Percentiles rank a stretch among this genome's conserved stretches.
Evolutionary conservation across 2,329 filamentous ascomycete genomes (phyloP).

Genomic region (Daldinia eschscholtzii): DNA sequence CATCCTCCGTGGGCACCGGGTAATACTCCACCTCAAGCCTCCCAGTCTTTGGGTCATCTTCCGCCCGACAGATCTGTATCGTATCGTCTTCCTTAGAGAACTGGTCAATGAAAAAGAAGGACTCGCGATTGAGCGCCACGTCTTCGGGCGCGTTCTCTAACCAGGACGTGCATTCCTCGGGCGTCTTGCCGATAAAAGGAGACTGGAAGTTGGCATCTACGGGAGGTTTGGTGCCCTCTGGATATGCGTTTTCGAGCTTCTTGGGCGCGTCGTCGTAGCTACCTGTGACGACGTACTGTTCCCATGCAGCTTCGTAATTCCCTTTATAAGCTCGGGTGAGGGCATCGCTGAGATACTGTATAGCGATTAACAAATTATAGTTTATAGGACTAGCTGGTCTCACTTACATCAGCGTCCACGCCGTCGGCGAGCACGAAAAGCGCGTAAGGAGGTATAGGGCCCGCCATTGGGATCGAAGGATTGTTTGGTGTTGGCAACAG

Average conservation of each 20-base stretch:
- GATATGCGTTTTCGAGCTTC: constrained; percentile 9
- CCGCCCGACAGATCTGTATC: neutral
- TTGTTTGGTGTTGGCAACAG: neutral
- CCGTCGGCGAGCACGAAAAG: neutral
- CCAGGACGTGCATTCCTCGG: neutral
- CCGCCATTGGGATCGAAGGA: neutral
- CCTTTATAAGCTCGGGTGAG: constrained; percentile 8
- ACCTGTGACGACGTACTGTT: neutral
- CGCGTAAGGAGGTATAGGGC: neutral
- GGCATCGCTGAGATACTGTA: constrained; percentile 1
- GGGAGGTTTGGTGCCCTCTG: constrained; percentile 3
- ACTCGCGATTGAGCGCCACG: neutral
- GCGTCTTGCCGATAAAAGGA: neutral
- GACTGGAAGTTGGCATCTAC: neutral
- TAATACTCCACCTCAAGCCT: neutral
- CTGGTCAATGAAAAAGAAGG: neutral
- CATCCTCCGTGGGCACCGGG: neutral
- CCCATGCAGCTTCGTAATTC: constrained; percentile 1
- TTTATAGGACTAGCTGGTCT: neutral
- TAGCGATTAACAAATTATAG: neutral
- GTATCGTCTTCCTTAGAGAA: neutral
- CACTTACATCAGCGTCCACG: neutral
- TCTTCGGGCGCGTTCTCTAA: neutral
- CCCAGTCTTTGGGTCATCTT: neutral
- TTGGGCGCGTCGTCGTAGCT: neutral